Conservation (phyloP, 192 early-diverging fungal species). For the Helicostylum pulchrum region DNA sequence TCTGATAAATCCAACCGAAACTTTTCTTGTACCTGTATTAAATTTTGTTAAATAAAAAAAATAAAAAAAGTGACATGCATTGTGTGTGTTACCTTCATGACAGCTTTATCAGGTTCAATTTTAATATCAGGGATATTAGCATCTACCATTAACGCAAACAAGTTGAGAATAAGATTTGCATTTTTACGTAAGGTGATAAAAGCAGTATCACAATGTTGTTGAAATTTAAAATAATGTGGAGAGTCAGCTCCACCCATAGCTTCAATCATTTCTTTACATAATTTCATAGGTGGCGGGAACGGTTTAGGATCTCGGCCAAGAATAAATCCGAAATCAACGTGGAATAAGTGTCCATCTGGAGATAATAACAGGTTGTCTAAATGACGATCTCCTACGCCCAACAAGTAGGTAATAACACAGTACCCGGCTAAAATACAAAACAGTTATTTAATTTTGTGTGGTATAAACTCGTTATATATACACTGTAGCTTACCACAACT, state of each 20-base stretch:
- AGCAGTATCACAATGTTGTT: slow-evolving; percentile 89
- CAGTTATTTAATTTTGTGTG: neutral
- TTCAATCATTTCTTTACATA: slow-evolving; percentile 99
- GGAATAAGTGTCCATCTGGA: slow-evolving; percentile 84
- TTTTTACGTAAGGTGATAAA: slow-evolving; percentile 91
- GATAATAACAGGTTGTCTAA: slow-evolving; percentile 95
- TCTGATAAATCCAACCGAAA: slow-evolving; percentile 90
- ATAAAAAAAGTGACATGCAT: neutral
- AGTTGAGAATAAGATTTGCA: slow-evolving; percentile 94
- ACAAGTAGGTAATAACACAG: slow-evolving; percentile 96
- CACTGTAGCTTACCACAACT: slow-evolving; percentile 72
- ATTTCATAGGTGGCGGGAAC: slow-evolving; percentile 99
- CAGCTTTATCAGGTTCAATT: slow-evolving; percentile 96
- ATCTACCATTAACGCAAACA: slow-evolving; percentile 98
- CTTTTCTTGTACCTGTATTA: slow-evolving; percentile 95
- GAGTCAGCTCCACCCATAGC: slow-evolving; percentile 95
- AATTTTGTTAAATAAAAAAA: neutral
- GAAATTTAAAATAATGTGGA: slow-evolving; percentile 86
- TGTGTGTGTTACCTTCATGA: slow-evolving; percentile 71
- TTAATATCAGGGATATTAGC: slow-evolving; percentile 97
- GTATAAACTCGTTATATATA: slow-evolving; percentile 4
- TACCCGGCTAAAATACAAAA: slow-evolving; percentile 81
- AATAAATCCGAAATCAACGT: slow-evolving; percentile 99
- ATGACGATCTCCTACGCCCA: slow-evolving; percentile 98
- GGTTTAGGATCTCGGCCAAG: slow-evolving; percentile 98